Conservation (phyloP, 2,329 filamentous ascomycete genomes). For the Fusarium compactum region DNA sequence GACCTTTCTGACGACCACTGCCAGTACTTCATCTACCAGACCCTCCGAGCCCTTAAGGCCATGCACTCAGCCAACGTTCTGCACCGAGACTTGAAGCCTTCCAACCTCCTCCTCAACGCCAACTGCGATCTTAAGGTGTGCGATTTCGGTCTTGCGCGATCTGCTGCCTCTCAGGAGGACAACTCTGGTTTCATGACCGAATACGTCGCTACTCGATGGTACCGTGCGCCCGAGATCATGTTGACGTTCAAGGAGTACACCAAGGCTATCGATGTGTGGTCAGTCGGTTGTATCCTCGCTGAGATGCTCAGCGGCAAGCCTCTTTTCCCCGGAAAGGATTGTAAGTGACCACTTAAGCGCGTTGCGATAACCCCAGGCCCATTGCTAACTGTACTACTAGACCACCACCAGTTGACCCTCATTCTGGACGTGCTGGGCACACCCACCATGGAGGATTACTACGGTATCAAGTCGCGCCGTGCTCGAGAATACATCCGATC, state of each 20-base stretch:
- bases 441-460: constrained; percentile 99
- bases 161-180: constrained; percentile 95
- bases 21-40: constrained; percentile 99
- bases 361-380: neutral
- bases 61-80: constrained; percentile 99
- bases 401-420: constrained; percentile 97
- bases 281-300: constrained; percentile 95
- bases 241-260: constrained; percentile 99
- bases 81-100: constrained; percentile 96
- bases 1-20: constrained; percentile 99
- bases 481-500: constrained; percentile 98
- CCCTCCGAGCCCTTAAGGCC: constrained; percentile 94
- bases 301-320: constrained; percentile 99
- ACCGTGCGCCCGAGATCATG: constrained; percentile 99
- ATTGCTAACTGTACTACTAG: constrained; percentile 59
- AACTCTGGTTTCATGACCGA: constrained; percentile 99
- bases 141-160: constrained; percentile 96
- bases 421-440: constrained; percentile 98
- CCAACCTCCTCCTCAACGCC: constrained; percentile 95
- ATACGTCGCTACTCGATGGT: constrained; percentile 99
- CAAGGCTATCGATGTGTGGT: constrained; percentile 99
- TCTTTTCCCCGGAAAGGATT: constrained; percentile 97
- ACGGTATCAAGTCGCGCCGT: constrained; percentile 98
- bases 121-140: constrained; percentile 99
- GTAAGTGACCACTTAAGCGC: constrained; percentile 64